Percentiles rank a stretch among this genome's conserved stretches.
phyloP scores from a whole-genome alignment of 1,139 yeast species.

The Kodamaea ohmeri region DNA sequence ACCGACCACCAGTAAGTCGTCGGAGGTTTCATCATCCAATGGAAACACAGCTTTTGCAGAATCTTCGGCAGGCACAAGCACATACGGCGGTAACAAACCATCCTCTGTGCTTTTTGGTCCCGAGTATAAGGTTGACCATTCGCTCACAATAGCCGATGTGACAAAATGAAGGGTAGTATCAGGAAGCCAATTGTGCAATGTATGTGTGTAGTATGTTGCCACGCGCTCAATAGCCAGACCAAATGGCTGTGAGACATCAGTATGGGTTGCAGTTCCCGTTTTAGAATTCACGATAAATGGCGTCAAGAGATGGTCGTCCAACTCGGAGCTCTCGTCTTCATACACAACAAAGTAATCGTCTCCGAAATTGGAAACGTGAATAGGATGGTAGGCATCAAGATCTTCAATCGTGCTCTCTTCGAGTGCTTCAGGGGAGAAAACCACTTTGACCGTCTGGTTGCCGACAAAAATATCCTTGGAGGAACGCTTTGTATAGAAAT shows the following conservation, averaged over 20 bases:
- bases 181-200: conserved; percentile 44
- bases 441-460: conserved; percentile 4
- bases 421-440: conserved; percentile 5
- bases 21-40: conserved; percentile 57
- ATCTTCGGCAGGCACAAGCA: conserved; percentile 54
- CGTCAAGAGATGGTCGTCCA: conserved; percentile 22
- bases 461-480: conserved; percentile 7
- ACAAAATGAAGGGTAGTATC: conserved; percentile 34
- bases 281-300: conserved; percentile 17
- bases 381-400: conserved; percentile 7
- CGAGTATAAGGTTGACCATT: conserved; percentile 28
- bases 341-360: conserved; percentile 24
- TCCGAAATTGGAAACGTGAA: conserved; percentile 10
- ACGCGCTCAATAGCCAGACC: conserved; percentile 48
- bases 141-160: conserved; percentile 59
- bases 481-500: conserved; percentile 6
- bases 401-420: conserved; percentile 10
- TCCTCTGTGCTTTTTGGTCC: conserved; percentile 8
- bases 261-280: conserved; percentile 14
- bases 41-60: conserved; percentile 71
- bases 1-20: conserved; percentile 73
- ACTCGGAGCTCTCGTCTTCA: conserved; percentile 17
- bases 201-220: conserved; percentile 46
- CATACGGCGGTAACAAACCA: conserved; percentile 14
- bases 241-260: conserved; percentile 59